Percentiles rank a stretch among this genome's conserved stretches.
These are phyloP conservation scores for Posidonia oceanica DNA, from an alignment of 116 monocot genomes.

Conservation along the genomic window DNA sequence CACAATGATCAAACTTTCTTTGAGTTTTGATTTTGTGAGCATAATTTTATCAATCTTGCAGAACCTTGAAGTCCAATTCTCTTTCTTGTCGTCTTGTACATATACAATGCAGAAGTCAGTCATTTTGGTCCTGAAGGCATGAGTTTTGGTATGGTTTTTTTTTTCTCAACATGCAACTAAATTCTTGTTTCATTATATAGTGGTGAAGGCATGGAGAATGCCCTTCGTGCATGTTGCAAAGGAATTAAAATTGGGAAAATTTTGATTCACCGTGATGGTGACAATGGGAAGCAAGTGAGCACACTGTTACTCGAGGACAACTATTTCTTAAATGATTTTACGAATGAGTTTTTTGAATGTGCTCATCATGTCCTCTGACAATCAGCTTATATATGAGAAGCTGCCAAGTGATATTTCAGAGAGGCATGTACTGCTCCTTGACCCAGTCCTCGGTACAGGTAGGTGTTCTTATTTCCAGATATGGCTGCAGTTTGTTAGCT, in stretches of 20 bases:
- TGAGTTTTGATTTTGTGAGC: no score
- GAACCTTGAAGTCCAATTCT: background rate
- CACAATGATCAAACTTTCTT: no score
- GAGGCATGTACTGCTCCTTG: slow-evolving; percentile 86
- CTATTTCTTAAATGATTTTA: background rate
- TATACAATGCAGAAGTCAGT: no score
- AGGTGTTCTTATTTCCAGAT: background rate
- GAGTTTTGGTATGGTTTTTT: background rate
- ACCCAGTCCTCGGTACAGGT: slow-evolving; percentile 97
- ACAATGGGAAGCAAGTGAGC: slow-evolving; percentile 77
- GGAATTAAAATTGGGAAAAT: slow-evolving; percentile 99
- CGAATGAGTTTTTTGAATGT: background rate
- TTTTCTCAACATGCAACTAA: background rate
- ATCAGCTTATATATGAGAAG: slow-evolving; percentile 93
- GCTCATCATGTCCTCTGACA: slow-evolving; percentile 3
- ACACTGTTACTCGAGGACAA: background rate
- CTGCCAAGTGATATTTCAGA: slow-evolving; percentile 89
- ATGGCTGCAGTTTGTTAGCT: background rate
- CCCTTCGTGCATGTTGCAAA: slow-evolving; percentile 92
- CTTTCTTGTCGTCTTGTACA: background rate
- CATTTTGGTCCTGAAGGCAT: no score
- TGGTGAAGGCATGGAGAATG: slow-evolving; percentile 99
- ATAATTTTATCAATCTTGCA: no score
- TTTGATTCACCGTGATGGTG: slow-evolving; percentile 89
- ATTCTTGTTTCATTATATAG: slow-evolving; percentile 18